Evolutionary conservation across 2,329 filamentous ascomycete genomes (phyloP).

Genomic region (Acrodontium crateriforme): DNA sequence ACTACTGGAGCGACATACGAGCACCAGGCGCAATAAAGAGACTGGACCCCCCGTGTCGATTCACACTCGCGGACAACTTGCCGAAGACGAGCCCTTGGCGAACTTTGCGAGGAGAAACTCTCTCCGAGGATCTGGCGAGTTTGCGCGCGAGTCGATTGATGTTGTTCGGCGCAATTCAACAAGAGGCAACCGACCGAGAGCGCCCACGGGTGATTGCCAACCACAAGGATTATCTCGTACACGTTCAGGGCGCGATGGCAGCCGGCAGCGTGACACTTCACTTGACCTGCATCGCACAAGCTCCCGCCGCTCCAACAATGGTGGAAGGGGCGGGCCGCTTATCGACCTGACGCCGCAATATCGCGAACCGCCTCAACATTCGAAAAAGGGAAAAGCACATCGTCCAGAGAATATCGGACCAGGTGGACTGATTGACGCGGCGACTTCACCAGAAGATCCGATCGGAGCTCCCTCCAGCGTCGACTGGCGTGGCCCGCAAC

Average conservation of each 20-base stretch:
- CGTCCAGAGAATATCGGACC: conserved; percentile 19
- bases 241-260: no score
- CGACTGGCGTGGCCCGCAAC: conserved; percentile 28
- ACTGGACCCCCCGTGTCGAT: conserved; percentile 18
- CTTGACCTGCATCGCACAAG: conserved; percentile 31
- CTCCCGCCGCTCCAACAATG: no score
- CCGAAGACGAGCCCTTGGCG: conserved; percentile 23
- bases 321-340: conserved; percentile 43
- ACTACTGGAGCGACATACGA: conserved; percentile 4
- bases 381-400: conserved; percentile 39
- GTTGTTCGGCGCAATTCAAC: neutral
- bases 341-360: conserved; percentile 54
- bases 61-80: conserved; percentile 13
- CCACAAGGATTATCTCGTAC: conserved; percentile 2
- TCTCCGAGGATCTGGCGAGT: conserved; percentile 29
- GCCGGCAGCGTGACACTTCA: conserved; percentile 9
- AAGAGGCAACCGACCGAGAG: no score
- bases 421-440: conserved; percentile 32
- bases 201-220: conserved; percentile 7
- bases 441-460: conserved; percentile 30
- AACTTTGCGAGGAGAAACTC: conserved; percentile 11
- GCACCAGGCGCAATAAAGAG: conserved; percentile 22
- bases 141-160: conserved; percentile 19
- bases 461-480: conserved; percentile 28
- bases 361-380: conserved; percentile 47